phyloP scores from a whole-genome alignment of 208 protist genomes.

The Acanthamoeba royreba region DNA sequence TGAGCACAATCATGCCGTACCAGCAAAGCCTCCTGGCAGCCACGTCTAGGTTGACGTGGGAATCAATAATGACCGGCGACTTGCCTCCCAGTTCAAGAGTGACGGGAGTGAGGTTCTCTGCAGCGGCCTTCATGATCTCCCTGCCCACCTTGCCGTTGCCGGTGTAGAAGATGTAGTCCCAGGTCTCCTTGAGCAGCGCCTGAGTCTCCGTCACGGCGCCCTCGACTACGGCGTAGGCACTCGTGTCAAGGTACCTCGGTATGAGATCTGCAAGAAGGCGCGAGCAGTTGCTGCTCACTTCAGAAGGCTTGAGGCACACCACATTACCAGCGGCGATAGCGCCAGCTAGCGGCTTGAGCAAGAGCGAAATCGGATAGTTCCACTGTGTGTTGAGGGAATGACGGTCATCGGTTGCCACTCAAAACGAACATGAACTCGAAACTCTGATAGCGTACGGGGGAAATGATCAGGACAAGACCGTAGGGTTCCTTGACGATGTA shows the following conservation, averaged over 20 bases:
- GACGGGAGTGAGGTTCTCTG: slow-evolving; percentile 88
- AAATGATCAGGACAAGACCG: slow-evolving; percentile 88
- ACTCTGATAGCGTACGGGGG: slow-evolving; percentile 87
- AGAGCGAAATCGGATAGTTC: slow-evolving; percentile 88
- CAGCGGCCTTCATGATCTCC: slow-evolving; percentile 80
- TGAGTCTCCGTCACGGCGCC: slow-evolving; percentile 80
- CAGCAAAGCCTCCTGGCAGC: slow-evolving; percentile 76
- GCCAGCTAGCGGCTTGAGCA: slow-evolving; percentile 79
- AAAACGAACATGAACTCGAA: slow-evolving; percentile 28
- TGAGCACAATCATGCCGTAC: slow-evolving; percentile 63
- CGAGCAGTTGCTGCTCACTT: slow-evolving; percentile 56
- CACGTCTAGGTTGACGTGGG: slow-evolving; percentile 68
- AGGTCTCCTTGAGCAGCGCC: slow-evolving; percentile 80
- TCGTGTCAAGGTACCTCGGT: slow-evolving; percentile 71
- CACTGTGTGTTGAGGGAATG: slow-evolving; percentile 69
- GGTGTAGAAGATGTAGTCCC: slow-evolving; percentile 93
- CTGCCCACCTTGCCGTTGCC: slow-evolving; percentile 76
- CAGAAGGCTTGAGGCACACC: slow-evolving; percentile 88
- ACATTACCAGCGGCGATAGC: slow-evolving; percentile 88
- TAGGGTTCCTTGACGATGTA: slow-evolving; percentile 80
- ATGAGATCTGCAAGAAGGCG: slow-evolving; percentile 78
- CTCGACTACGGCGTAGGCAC: slow-evolving; percentile 69
- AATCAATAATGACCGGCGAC: slow-evolving; percentile 86
- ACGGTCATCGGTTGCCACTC: neutral
- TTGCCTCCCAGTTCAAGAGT: slow-evolving; percentile 93